Conservation (phyloP, 2,329 filamentous ascomycete genomes). For the Sarocladiaceae sp. region DNA sequence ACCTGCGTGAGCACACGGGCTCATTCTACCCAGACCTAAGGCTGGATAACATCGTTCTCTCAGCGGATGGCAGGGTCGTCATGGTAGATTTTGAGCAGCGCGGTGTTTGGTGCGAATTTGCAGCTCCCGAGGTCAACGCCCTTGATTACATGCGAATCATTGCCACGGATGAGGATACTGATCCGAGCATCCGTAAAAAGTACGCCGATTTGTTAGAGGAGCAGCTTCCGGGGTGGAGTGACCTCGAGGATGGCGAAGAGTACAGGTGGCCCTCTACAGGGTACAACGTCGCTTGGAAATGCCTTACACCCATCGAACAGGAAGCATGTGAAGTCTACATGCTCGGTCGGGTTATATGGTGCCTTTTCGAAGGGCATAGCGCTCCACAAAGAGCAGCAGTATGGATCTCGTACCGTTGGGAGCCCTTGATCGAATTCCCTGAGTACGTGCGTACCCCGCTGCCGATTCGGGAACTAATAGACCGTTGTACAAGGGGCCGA, state of each 20-base stretch:
- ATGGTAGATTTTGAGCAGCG: conserved; percentile 59
- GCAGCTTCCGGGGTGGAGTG: conserved; percentile 42
- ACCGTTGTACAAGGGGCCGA: conserved; percentile 44
- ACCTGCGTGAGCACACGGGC: conserved; percentile 37
- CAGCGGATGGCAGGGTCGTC: conserved; percentile 37
- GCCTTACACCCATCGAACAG: conserved; percentile 43
- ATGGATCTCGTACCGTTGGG: conserved; percentile 53
- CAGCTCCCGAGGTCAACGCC: conserved; percentile 52
- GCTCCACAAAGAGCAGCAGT: conserved; percentile 50
- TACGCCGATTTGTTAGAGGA: conserved; percentile 35
- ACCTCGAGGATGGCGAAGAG: conserved; percentile 31
- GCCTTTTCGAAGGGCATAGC: conserved; percentile 54
- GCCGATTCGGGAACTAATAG: conserved; percentile 40
- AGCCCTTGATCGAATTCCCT: conserved; percentile 51
- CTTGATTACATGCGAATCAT: conserved; percentile 52
- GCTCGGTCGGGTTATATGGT: conserved; percentile 56
- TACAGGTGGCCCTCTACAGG: conserved; percentile 42
- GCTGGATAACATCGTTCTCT: conserved; percentile 53
- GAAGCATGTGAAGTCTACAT: conserved; percentile 57
- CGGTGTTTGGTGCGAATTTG: conserved; percentile 57
- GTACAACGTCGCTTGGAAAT: conserved; percentile 52
- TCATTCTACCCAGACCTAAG: conserved; percentile 54
- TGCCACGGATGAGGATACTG: conserved; percentile 41
- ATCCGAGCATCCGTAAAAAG: conserved; percentile 29
- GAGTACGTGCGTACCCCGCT: conserved; percentile 40